Evolutionary conservation across 2,329 filamentous ascomycete species (phyloP).

Genomic region (Cadophora luteo-olivacea): DNA sequence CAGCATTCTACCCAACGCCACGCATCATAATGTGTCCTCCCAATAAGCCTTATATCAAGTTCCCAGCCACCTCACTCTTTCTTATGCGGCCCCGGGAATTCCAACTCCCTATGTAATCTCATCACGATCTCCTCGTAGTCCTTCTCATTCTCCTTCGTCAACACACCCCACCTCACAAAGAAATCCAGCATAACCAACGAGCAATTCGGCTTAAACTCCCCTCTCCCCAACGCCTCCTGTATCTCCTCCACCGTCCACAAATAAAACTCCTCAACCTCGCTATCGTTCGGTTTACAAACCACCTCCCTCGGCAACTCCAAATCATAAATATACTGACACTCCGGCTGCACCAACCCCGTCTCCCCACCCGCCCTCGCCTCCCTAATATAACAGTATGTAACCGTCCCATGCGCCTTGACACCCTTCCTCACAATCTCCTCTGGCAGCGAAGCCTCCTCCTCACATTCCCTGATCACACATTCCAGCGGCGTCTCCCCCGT

Average conservation of each 20-base stretch:
- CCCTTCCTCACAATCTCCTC: constrained; percentile 69
- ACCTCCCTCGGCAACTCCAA: constrained; percentile 75
- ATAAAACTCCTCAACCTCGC: constrained; percentile 86
- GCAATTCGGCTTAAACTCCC: constrained; percentile 93
- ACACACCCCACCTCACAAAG: constrained; percentile 81
- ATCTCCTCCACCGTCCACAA: constrained; percentile 81
- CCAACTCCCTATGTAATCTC: constrained; percentile 78
- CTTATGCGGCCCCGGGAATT: constrained; percentile 75
- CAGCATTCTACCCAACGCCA: neutral
- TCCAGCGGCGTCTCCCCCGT: constrained; percentile 82
- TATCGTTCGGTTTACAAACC: constrained; percentile 78
- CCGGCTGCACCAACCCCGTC: constrained; percentile 82
- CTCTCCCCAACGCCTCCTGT: constrained; percentile 69
- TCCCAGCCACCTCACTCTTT: constrained; percentile 2
- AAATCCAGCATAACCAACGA: constrained; percentile 86
- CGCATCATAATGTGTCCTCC: neutral
- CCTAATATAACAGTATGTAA: constrained; percentile 87
- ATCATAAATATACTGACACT: constrained; percentile 92
- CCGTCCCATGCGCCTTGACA: constrained; percentile 67
- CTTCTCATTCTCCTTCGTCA: constrained; percentile 80
- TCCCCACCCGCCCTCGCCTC: constrained; percentile 80
- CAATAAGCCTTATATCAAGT: too few relatives aligned
- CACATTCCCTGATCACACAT: constrained; percentile 82
- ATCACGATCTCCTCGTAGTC: constrained; percentile 77
- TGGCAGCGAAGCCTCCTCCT: constrained; percentile 86